Evolutionary conservation across 768 basidiomycete genomes (phyloP), one percentile per base, ranked within the genome.

Genomic region (Filobasidium wieringae): DNA sequence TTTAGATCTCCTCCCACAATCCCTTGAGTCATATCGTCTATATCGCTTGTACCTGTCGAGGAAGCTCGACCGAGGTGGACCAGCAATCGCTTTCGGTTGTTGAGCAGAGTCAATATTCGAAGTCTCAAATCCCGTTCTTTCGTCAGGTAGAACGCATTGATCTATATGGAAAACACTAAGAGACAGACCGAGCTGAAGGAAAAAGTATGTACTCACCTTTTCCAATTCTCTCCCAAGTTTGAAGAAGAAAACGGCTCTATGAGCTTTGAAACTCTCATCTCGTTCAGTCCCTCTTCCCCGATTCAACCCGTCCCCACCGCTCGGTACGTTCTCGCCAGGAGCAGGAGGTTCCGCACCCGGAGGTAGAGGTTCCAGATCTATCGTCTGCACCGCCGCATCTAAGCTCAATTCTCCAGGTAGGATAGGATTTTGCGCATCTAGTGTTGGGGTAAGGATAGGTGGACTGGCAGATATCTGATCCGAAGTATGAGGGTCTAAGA

Each of bases 181-280:
- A 19, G 15, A 47, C 15, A 24, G 24, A 17, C 2, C 2, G 37
- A 30, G 14, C 22, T 29, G 17, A 40, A 24, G 1, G 32, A 3
- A 5, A n/a, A 27, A 17, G 8, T 27, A 22, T 12, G 37, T 0
- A 63, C 78, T 63, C 64, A 86, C 93, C 83, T 97, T 99, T 76
- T 97, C 95, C 22, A 97, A 78, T 74, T 99, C 95, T 22, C 93
- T 81, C 72, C 96, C 92, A 0, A 99, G 81, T 72, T 92, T 97
- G 80, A 95, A 97, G 79, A 99, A 97, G 79, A 97, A 99, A 1
- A 90, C 89, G 3, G 92, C 88, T 70, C 92, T 89, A 77, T 93
- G 89, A 14, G 91, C 89, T 68, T 86, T 88, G 65, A 96, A 91
- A 68, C 88, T 85, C 17, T 86, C 81, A 0, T 87, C 84, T 57